phyloP scores from a whole-genome alignment of 2,329 filamentous ascomycete species.

The Scytalidium lignicola region DNA sequence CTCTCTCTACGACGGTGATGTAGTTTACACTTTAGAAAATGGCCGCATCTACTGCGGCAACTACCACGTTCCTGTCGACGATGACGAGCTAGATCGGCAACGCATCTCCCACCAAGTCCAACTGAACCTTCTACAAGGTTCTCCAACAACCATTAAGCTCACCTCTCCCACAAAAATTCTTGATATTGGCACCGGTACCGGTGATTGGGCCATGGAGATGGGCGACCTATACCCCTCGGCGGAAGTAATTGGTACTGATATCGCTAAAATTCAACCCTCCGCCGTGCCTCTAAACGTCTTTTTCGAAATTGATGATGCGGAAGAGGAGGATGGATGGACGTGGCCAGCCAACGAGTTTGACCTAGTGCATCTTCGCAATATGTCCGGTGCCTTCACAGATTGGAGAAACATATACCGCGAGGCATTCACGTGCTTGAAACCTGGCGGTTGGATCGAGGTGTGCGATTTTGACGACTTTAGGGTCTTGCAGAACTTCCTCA shows the following conservation, averaged over 20 bases:
- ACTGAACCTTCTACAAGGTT: slow-evolving; percentile 18
- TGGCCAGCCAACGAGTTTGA: slow-evolving; percentile 52
- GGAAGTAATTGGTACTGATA: slow-evolving; percentile 54
- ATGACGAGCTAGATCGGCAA: slow-evolving; percentile 24
- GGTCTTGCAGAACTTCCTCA: slow-evolving; percentile 15
- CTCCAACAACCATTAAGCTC: slow-evolving; percentile 27
- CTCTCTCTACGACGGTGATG: slow-evolving; percentile 24
- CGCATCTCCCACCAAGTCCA: slow-evolving; percentile 24
- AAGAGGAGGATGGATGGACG: slow-evolving; percentile 38
- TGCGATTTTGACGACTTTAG: slow-evolving; percentile 24
- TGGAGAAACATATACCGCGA: slow-evolving; percentile 51
- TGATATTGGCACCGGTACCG: slow-evolving; percentile 52
- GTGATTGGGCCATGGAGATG: slow-evolving; percentile 60
- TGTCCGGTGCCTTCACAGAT: slow-evolving; percentile 52
- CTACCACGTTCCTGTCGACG: slow-evolving; percentile 32
- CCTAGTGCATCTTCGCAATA: slow-evolving; percentile 53
- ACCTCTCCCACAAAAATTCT: slow-evolving; percentile 35
- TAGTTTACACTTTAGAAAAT: slow-evolving; percentile 38
- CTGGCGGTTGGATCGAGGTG: slow-evolving; percentile 27
- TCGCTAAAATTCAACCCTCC: slow-evolving; percentile 54
- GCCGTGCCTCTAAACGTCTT: slow-evolving; percentile 56
- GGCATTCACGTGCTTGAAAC: slow-evolving; percentile 34
- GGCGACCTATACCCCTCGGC: slow-evolving; percentile 41
- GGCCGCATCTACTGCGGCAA: slow-evolving; percentile 44
- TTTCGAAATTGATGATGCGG: slow-evolving; percentile 60